phyloP scores from a whole-genome alignment of 169 alveolate species.

The Cryptosporidium andersoni region DNA sequence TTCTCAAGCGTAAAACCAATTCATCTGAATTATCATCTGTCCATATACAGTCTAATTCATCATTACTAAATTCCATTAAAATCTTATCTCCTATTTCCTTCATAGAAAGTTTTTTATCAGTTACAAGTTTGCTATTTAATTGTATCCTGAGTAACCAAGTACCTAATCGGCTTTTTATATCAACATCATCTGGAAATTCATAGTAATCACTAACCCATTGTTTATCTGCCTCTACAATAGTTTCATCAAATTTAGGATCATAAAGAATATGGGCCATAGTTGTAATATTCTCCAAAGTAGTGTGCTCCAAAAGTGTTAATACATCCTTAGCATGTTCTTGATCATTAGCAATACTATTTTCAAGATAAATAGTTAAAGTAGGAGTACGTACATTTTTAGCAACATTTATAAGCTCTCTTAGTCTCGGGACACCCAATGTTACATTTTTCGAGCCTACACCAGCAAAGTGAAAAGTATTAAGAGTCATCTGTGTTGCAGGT shows the following conservation, averaged over 20 bases:
- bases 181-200: conserved; percentile 92
- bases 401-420: conserved; percentile 98
- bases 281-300: conserved; percentile 92
- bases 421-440: conserved; percentile 98
- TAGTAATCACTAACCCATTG: conserved; percentile 93
- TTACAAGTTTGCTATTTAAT: conserved; percentile 91
- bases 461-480: conserved; percentile 99
- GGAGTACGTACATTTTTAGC: conserved; percentile 99
- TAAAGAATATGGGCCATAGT: conserved; percentile 92
- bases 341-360: conserved; percentile 86
- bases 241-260: conserved; percentile 95
- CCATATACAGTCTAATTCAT: conserved; percentile 91
- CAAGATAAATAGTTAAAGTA: conserved; percentile 91
- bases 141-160: conserved; percentile 97
- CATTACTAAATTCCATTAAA: conserved; percentile 86
- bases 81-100: conserved; percentile 91
- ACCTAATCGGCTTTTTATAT: conserved; percentile 75
- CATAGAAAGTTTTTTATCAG: conserved; percentile 95
- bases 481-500: conserved; percentile 99
- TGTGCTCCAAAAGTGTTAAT: conserved; percentile 93
- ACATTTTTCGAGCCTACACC: conserved; percentile 99
- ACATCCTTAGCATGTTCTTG: conserved; percentile 92
- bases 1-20: conserved; percentile 92
- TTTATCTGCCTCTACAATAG: conserved; percentile 92
- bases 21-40: conserved; percentile 97